Evolutionary conservation across 2,329 filamentous ascomycete species (phyloP).

Genomic region (Alternaria angustiovoidea): DNA sequence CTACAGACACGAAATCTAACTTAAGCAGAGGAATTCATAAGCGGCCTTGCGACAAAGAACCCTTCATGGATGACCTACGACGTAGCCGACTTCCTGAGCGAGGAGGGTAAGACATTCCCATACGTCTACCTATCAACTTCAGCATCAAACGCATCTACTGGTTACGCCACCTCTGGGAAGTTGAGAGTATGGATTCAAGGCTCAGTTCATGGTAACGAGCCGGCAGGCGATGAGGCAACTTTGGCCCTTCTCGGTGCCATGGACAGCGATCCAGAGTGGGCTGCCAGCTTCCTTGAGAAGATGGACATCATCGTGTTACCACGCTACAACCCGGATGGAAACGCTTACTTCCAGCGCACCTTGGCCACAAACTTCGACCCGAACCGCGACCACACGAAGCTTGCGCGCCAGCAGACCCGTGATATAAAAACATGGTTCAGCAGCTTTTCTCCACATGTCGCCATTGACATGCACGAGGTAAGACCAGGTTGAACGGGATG

Average conservation of each 20-base stretch:
- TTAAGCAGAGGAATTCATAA: conserved; percentile 34
- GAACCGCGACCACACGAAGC: conserved; percentile 50
- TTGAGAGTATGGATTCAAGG: conserved; percentile 50
- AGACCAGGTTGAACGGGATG: not conserved
- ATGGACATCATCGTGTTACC: conserved; percentile 48
- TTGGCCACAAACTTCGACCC: conserved; percentile 50
- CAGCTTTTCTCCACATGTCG: conserved; percentile 44
- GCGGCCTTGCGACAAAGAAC: conserved; percentile 40
- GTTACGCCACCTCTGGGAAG: conserved; percentile 28
- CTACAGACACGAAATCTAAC: not conserved
- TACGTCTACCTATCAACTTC: conserved; percentile 40
- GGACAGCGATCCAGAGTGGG: conserved; percentile 43
- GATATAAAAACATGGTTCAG: conserved; percentile 46
- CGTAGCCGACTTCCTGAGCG: conserved; percentile 39
- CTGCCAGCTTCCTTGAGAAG: conserved; percentile 39
- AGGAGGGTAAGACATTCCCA: conserved; percentile 45
- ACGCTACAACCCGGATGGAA: conserved; percentile 50
- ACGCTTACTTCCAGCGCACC: conserved; percentile 48
- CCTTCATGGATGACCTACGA: conserved; percentile 42
- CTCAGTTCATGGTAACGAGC: conserved; percentile 50
- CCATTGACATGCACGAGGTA: conserved; percentile 46
- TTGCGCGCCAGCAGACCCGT: conserved; percentile 46
- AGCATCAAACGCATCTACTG: conserved; percentile 13
- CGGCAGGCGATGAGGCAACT: conserved; percentile 47
- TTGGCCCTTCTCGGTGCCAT: conserved; percentile 49